These are phyloP conservation scores for Puccinia novopanici DNA, from an alignment of 1,284 basidiomycete species.

Conservation along the genomic window DNA sequence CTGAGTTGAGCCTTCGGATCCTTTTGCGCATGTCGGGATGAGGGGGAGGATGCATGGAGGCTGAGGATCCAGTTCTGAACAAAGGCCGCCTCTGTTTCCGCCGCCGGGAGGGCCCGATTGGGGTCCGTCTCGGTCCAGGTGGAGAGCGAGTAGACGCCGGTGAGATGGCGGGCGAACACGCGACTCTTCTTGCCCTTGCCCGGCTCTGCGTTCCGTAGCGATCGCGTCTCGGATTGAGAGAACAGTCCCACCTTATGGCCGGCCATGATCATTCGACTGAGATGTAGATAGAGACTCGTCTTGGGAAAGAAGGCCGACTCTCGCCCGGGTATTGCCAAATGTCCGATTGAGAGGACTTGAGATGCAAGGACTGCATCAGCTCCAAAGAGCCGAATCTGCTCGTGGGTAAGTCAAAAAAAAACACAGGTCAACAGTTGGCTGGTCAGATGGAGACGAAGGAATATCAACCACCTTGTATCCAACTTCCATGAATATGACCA, in stretches of 20 bases:
- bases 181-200: background rate
- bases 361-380: conserved; percentile 36
- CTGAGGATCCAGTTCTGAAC: conserved; percentile 40
- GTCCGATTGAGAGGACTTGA: conserved; percentile 33
- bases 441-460: background rate
- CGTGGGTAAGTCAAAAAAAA: background rate
- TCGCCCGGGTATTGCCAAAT: conserved; percentile 52
- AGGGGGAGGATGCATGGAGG: conserved; percentile 6
- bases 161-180: conserved; percentile 57
- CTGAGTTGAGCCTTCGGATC: background rate
- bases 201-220: conserved; percentile 57
- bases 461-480: conserved; percentile 28
- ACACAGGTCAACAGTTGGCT: background rate
- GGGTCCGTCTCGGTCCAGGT: conserved; percentile 59
- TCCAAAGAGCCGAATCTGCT: conserved; percentile 41
- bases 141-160: conserved; percentile 57
- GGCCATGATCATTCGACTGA: conserved; percentile 56
- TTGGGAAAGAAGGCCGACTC: conserved; percentile 58
- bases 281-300: conserved; percentile 56
- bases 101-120: background rate
- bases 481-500: conserved; percentile 43
- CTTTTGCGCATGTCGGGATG: background rate
- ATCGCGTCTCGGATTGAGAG: conserved; percentile 57
- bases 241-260: conserved; percentile 58
- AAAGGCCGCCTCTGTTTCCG: background rate